Base-by-base conservation (phyloP, 2,329 filamentous ascomycete genomes). In the Alternaria burnsii region DNA sequence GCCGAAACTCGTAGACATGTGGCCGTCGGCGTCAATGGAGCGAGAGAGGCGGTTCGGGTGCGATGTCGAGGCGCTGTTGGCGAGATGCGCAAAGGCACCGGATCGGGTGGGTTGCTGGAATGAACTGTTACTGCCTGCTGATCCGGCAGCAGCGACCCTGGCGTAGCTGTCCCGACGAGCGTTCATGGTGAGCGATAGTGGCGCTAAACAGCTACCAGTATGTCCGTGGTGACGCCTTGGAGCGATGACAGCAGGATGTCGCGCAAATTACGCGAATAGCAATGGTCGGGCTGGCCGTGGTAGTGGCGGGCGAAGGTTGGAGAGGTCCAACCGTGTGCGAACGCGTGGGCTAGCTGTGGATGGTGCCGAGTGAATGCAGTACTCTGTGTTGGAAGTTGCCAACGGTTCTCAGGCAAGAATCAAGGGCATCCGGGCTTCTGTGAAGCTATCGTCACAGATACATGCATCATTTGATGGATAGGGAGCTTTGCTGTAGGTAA, bases 101-200 rank as follows among this genome's bases (percentile, higher is more conserved):
- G 76, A 70, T 55, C 77, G 76, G 59, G 75, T 67, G 44, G 75
- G 75, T 36, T 68, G 70, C 43, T 75, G 70, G 61, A 74, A 70
- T 64, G 61, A 76, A 68, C 62, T 79, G 52, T 61, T 69, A 63
- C 63, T 73, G 55, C 62, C 70, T 56, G 68, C 65, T 67, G 81
- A 82, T 40, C 40, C 40, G 18, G 86, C 86, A 54, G 85, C 85
- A 26, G 86, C 88, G 69, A 87, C 86, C 79, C 88, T 88, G 52
- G 87, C 89, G 42, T 85, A 85, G 66, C 86, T 68, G 44, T 64
- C 63, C 24, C 63, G 50, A 18, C 63, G 62, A 55, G 62, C 59
- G 22, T 62, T 70, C 53, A 67, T 66, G 38, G 43, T 47, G 46
- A 41, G 54, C 36, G 55, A 52, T 44, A 41, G 57, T 59, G 54